Conservation (phyloP, 2,329 filamentous ascomycete genomes). For the Cordyceps pruinosa region DNA sequence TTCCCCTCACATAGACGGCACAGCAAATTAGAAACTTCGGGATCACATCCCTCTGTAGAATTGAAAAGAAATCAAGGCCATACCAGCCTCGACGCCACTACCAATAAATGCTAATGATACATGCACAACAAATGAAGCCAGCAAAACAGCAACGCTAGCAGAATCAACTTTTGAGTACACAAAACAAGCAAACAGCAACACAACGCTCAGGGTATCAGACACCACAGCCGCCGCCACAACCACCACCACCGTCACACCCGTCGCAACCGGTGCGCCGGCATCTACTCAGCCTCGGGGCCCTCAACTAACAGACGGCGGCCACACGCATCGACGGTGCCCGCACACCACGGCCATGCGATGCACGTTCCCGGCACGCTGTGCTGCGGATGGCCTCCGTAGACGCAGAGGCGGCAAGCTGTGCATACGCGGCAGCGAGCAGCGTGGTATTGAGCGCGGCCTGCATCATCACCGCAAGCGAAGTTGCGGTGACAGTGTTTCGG, state of each 20-base stretch:
- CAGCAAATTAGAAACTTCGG: background rate
- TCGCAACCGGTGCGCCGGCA: background rate
- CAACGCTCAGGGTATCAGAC: slow-evolving; percentile 1
- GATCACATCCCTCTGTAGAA: background rate
- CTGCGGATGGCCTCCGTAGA: background rate
- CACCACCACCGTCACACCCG: background rate
- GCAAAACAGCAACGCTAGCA: background rate
- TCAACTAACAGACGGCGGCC: background rate
- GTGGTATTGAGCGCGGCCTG: background rate
- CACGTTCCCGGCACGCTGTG: background rate
- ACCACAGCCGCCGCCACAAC: background rate
- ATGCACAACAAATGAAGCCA: background rate
- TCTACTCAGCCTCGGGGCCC: background rate
- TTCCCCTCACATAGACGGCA: background rate
- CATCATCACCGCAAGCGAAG: background rate
- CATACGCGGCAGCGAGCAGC: background rate
- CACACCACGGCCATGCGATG: background rate
- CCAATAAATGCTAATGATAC: slow-evolving; percentile 1
- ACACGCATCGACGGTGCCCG: background rate
- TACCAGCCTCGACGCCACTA: background rate
- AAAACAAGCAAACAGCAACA: background rate
- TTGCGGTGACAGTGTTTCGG: background rate
- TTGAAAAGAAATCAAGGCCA: background rate
- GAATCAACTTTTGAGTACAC: background rate
- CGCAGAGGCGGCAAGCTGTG: background rate